phyloP scores from a whole-genome alignment of 1,139 yeast genomes.

The Hemisphaericaspora lyxosophila region DNA sequence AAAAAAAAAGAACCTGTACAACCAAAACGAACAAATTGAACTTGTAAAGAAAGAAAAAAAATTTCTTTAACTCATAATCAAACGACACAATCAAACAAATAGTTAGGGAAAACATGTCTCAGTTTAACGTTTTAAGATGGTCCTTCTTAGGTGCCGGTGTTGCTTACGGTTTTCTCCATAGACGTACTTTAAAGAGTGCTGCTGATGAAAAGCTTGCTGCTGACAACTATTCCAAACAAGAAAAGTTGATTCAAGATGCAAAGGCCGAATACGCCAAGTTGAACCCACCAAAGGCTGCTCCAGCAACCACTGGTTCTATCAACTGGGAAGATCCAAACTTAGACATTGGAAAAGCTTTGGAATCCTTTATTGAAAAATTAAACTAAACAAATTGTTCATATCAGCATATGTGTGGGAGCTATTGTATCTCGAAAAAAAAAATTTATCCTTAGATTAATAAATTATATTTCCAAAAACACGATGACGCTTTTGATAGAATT shows the following conservation, averaged over 20 bases:
- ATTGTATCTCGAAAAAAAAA: too few relatives aligned
- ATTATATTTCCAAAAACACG: background rate
- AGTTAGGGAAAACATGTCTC: constrained; percentile 26
- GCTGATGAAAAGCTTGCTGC: constrained; percentile 61
- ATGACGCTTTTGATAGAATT: background rate
- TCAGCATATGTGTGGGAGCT: too few relatives aligned
- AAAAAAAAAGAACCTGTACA: constrained; percentile 1
- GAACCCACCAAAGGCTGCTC: constrained; percentile 46
- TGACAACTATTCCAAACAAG: constrained; percentile 62
- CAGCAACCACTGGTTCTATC: constrained; percentile 44
- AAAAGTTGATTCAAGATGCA: constrained; percentile 81
- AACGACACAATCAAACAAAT: too few relatives aligned
- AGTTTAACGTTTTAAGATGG: constrained; percentile 81
- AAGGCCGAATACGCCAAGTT: constrained; percentile 81
- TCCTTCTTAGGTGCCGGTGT: constrained; percentile 88
- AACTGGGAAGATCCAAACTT: constrained; percentile 90
- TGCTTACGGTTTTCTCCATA: constrained; percentile 85
- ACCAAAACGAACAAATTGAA: constrained; percentile 3
- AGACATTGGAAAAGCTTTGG: constrained; percentile 64
- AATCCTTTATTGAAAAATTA: constrained; percentile 44
- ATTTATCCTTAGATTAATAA: constrained; percentile 1
- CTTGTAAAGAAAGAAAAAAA: constrained; percentile 9
- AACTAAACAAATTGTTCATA: constrained; percentile 29
- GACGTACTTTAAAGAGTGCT: constrained; percentile 61
- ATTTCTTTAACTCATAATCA: constrained; percentile 5